Conservation (phyloP, 345 rosid genomes). For the Heritiera fomes region DNA sequence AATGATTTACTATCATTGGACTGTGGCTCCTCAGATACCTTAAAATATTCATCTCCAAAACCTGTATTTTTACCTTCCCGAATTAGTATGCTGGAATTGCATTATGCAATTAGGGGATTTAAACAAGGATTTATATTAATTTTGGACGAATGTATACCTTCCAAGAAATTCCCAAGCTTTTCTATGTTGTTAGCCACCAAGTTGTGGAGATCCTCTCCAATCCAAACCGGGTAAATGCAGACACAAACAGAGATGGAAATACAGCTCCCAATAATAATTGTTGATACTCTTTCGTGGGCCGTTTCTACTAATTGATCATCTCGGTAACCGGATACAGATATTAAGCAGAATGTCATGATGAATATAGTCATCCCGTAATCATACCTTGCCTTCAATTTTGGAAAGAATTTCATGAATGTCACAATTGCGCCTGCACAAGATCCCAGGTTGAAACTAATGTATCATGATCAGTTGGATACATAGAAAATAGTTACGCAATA, state of each 20-base stretch:
- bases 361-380: conserved; percentile 47
- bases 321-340: conserved; percentile 36
- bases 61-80: not conserved
- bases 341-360: conserved; percentile 42
- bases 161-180: conserved; percentile 32
- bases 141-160: conserved; percentile 15
- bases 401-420: conserved; percentile 36
- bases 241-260: not conserved
- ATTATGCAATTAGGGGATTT: too few relatives aligned
- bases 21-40: not conserved
- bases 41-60: conserved; percentile 29
- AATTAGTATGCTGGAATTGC: too few relatives aligned
- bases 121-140: too few relatives aligned
- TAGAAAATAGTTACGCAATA: not conserved
- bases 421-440: conserved; percentile 26
- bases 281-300: conserved; percentile 32
- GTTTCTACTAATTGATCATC: conserved; percentile 14
- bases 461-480: not conserved
- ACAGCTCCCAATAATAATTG: conserved; percentile 36
- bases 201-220: conserved; percentile 35
- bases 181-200: conserved; percentile 22
- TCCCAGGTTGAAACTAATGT: not conserved
- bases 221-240: conserved; percentile 29
- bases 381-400: conserved; percentile 42
- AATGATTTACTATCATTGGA: not conserved